Evolutionary conservation across 2,329 filamentous ascomycete genomes (phyloP), one percentile per base, ranked within the genome.

Genomic region (Colletotrichum sojae): DNA sequence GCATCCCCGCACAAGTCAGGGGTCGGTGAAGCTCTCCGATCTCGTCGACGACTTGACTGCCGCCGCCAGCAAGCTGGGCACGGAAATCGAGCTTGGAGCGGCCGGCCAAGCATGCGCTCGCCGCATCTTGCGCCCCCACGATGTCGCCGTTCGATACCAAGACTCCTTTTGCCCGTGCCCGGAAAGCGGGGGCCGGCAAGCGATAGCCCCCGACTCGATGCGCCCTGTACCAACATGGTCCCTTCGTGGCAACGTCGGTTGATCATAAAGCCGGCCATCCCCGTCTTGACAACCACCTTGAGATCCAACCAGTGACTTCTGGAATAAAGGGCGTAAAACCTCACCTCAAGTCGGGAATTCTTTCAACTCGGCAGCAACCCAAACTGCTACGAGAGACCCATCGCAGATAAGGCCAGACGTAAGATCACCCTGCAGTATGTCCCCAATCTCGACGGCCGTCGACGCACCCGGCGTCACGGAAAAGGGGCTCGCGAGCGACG

Each of bases 1-100:
- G 45, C 13, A 27, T 55, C 65, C 67, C 67, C 67, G 67, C 62
- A 61, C 51, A 31, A 16, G 25, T 40, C 67, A 67, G 25, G 61
- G 66, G 63, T 71, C 67, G 71, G 71, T 54, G 72, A 67, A 58
- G 71, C 43, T 63, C 67, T 70, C 71, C 71, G 69, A 63, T 69
- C 55, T 58, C 6, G n/a, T 58, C 6, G n/a, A 31, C 55, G 18
- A 49, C 36, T 8, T 4, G n/a, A 31, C 55, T 16, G 49, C 36
- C 5, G 46, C 18, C 27, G 25, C 53, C 27, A 43, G 16, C 40
- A 61, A 13, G 22, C 27, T 36, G 8, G 31, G 31, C 9, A 8
- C 31, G 31, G 31, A 36, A 36, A 36, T 36, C 31, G 31, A 36
- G 31, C 31, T 10, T 36, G 31, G 31, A 36, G 31, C 31, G 31